These are phyloP conservation scores for Tricholoma terreum DNA, from an alignment of 768 basidiomycete species.

Conservation along the genomic window DNA sequence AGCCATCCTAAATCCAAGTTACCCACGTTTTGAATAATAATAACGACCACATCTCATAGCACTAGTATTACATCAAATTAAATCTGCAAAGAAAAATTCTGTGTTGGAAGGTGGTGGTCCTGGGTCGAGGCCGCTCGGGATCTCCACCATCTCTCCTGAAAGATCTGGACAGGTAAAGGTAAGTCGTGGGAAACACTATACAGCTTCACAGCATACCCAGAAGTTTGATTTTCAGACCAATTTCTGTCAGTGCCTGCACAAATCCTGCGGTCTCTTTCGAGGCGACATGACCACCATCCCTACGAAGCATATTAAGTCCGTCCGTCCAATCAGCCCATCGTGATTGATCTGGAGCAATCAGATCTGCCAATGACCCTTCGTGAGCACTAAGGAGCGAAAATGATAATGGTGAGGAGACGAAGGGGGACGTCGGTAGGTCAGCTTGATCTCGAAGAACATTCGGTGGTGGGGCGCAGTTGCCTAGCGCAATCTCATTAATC, in stretches of 20 bases:
- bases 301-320: conserved; percentile 82
- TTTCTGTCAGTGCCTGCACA: conserved; percentile 84
- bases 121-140: conserved; percentile 75
- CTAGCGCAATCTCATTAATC: conserved; percentile 77
- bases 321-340: conserved; percentile 95
- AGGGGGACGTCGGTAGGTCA: conserved; percentile 52
- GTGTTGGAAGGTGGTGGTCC: conserved; percentile 76
- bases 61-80: conserved; percentile 37
- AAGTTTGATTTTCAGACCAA: conserved; percentile 88
- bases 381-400: conserved; percentile 72
- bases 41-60: neutral
- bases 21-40: conserved; percentile 23
- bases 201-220: conserved; percentile 50
- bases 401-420: conserved; percentile 63
- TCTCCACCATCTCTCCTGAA: conserved; percentile 85
- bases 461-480: conserved; percentile 67
- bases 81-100: conserved; percentile 85
- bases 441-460: conserved; percentile 59
- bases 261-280: conserved; percentile 86
- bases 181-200: neutral
- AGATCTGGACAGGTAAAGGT: conserved; percentile 52
- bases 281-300: conserved; percentile 78
- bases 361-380: conserved; percentile 73
- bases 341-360: conserved; percentile 72
- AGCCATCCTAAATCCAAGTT: conserved; percentile 9